Evolutionary conservation across 805 yeast genomes (phyloP), one percentile per base, ranked within the genome.

Genomic region (Suhomyces faveliae): DNA sequence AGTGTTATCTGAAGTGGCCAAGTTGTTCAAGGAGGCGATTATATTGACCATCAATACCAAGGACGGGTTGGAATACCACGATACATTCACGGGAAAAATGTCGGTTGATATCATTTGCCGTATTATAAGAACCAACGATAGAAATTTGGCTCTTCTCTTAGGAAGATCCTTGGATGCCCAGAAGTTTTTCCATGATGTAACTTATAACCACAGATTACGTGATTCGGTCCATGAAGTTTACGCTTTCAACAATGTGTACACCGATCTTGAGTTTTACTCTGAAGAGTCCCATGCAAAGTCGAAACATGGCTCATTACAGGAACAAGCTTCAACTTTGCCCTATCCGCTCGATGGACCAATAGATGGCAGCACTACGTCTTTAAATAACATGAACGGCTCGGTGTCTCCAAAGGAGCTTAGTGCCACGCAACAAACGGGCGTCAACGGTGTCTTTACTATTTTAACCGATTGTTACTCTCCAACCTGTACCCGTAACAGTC

Each of bases 401-500:
- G 29, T 17, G 2, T 35, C 47, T 6, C 40, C 33, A 25, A 42
- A 42, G 29, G 45, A 30, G 6, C 23, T 49, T 17, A 22, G 37
- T 41, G 48, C 57, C 11, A 48, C 64, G 13, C 55, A 54, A 29
- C 60, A 54, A 45, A 64, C 71, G 4, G 72, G 74, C 0, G 90
- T 89, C 9, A 88, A 88, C 64, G 99, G 99, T 56, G 96, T 94
- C 3, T 94, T 92, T 61, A 92, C 97, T 0, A 71, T 92, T 38
- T 73, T 94, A 52, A 88, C 97, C 0, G 96, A 91, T 61, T 94
- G 99, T 68, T 94, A 94, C 61, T 90, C 97, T 0, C 96, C 99
- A 27, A 94, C 99, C 0, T 94, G 99, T 68, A 84, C 96, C 4
- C 75, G 95, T 44, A 95, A 89, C 59, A 75, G 81, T 27, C 71